Evolutionary conservation across 306 rosid species (phyloP).

Genomic region (Malus sieversii): DNA sequence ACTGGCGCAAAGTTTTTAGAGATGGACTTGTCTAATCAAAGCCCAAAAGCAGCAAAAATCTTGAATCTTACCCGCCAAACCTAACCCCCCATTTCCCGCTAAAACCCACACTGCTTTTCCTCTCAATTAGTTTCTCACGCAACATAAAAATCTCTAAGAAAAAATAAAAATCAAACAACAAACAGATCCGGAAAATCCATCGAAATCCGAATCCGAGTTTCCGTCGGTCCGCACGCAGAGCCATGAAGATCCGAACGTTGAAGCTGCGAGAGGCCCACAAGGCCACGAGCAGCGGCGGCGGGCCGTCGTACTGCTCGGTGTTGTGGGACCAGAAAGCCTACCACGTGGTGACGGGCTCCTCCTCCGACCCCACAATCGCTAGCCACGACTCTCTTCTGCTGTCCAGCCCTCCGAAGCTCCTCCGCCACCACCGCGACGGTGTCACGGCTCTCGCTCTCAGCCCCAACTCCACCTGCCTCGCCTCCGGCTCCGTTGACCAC

Average conservation of each 20-base stretch:
- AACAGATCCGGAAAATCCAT: background rate
- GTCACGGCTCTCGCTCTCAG: conserved; percentile 85
- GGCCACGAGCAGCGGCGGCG: conserved; percentile 31
- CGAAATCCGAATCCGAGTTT: background rate
- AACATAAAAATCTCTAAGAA: background rate
- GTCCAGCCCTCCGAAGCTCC: conserved; percentile 53
- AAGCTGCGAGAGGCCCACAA: conserved; percentile 86
- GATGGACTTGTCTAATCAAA: background rate
- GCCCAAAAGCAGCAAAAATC: background rate
- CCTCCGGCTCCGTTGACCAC: conserved; percentile 88
- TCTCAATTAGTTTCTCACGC: background rate
- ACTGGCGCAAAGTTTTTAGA: no score
- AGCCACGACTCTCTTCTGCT: conserved; percentile 68
- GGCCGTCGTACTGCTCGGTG: conserved; percentile 71
- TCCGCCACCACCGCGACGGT: conserved; percentile 92
- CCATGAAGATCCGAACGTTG: conserved; percentile 76
- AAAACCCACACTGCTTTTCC: background rate
- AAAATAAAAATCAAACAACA: no score
- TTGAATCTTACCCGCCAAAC: conserved; percentile 29
- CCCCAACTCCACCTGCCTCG: conserved; percentile 92
- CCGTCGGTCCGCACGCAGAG: background rate
- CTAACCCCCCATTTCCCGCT: conserved; percentile 34
- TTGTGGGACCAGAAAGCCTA: conserved; percentile 78
- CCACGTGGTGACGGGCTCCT: conserved; percentile 66
- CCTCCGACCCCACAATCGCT: conserved; percentile 56